Base-by-base conservation (phyloP, 2,329 filamentous ascomycete species). In the Teratosphaeria epicoccoides region DNA sequence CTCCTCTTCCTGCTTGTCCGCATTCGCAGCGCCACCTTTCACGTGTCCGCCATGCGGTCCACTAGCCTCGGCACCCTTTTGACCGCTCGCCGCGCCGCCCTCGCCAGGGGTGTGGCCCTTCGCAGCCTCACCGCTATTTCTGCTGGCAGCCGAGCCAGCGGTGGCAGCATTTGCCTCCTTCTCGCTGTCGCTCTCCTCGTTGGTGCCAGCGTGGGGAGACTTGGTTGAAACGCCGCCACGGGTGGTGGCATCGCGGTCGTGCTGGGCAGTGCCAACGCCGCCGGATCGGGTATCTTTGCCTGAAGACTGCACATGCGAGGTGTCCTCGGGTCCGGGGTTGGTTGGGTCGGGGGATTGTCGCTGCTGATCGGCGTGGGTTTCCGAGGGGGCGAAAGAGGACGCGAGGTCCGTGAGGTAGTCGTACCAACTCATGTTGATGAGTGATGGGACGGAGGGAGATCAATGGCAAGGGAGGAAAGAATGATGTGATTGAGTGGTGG, bases 321-420 rank as follows among this genome's bases (percentile, higher is more conserved):
- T 71, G 66, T 75, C 72, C 64, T 73, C 70, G 9, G 43, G 22
- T 20, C 33, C 56, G 26, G 76, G 70, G 59, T 73, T 72, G 59
- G 75, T 71, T 6, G 33, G 33, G 33, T 40, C 33, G n/a, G 33
- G 33, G 14, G 33, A 40, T 20, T 40, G 33, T 59, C 78, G 73
- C 55, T 72, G 28, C 66, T 78, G 77, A 71, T 84, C 81, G 69
- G 78, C 77, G 66, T 82, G 75, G 61, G 75, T 74, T 68, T 82
- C 76, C 24, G 44, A 46, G 20, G 44, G 44, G 12, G 25, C 24
- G 74, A 81, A 81, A 74, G 76, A 82, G 73, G 76, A 81, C 74
- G 76, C 81, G 75, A 77, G 71, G 69, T 82, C 79, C 70, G 76
- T 73, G 72, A 83, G 76, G 71, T 81, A 78, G 68, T 83, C 79